Base-by-base conservation (phyloP, 257 asterid species). In the Anisodus tanguticus region DNA sequence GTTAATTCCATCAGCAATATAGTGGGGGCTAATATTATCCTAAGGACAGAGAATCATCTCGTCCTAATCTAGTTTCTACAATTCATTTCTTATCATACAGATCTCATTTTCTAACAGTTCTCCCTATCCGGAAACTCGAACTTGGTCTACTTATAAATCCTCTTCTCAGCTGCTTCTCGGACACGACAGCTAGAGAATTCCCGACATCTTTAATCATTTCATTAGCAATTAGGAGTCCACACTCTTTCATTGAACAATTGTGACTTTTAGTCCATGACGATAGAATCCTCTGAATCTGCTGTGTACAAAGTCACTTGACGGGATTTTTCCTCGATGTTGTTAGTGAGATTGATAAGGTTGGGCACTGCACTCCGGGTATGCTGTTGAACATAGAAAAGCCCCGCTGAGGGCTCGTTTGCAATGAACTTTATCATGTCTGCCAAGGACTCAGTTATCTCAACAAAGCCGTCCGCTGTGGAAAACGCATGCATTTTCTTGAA, bases 361-460 rank as follows among this genome's bases (percentile, higher is more conserved):
- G 97, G 97, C 0, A 91, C 87, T 43, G 97, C 95, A 22, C 88
- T 93, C 22, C 87, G 93, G 2, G 92, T 85, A 87, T 97, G 99
- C 88, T 97, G 97, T 85, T 95, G 99, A 64, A 97, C 88, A 77
- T 92, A 95, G 92, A 87, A 94, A 83, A 95, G 97, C 80, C 99
- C 98, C 87, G 92, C 95, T 3, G 99, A 94, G 89, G 99, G 99
- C 85, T 97, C 98, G 41, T 97, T 97, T 5, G 98, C 99, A 85
- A 92, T 92, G 54, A 87, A 94, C 85, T 90, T 97, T 55, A 94
- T 92, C 98, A 94, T 95, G 85, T 92, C 97, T 47, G 93, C 92
- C 86, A 93, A 82, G 59, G 89, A 86, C 82, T 94, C 93, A 16
- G 89, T 91, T 92, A 97, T 90, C 90, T 95, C 98, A 87, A 88